Evolutionary conservation across 2,329 filamentous ascomycete species (phyloP), one percentile per base, ranked within the genome.

Genomic region (Colletotrichum aenigma): DNA sequence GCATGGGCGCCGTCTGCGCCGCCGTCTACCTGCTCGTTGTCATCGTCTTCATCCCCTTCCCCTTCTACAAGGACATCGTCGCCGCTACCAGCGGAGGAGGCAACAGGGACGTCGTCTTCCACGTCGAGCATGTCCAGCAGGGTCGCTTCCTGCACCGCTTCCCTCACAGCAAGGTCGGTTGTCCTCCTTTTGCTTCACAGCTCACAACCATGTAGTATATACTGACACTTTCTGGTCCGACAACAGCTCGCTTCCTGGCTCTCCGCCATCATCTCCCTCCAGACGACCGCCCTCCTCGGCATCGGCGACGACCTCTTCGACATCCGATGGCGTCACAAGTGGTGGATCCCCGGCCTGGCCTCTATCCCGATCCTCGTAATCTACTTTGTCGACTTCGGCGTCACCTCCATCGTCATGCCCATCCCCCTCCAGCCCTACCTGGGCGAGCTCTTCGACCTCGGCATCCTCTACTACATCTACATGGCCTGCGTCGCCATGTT

Each of bases 251-350:
- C 96, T 48, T 98, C 96, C 10, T 99, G 98, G 84, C 92, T 98
- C 60, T 97, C 97, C 32, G 97, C 96, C 77, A 94, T 98, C 81
- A 93, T 98, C 79, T 97, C 96, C 8, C 91, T 99, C 48, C 96
- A 98, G 86, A 94, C 93, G 61, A 95, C 97, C 77, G 94, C 96
- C 65, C 93, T 98, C 74, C 93, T 99, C 38, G 97, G 97, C 70
- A 93, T 99, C 76, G 95, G 95, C 78, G 97, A 99, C 85, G 97
- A 99, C 86, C 91, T 98, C 67, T 98, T 99, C 85, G 97, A 99
- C 85, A 98, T 99, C 82, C 93, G 97, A 82, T 99, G 97, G 97
- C 94, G 97, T 70, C 96, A 99, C 90, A 99, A 99, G 88, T 96
- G 98, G 86, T 94, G 98, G 88, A 98, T 99, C 80, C 97, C 97